Percentiles rank a stretch among this genome's conserved stretches.
phyloP scores from a whole-genome alignment of 306 rosid species.

The Cercis canadensis region DNA sequence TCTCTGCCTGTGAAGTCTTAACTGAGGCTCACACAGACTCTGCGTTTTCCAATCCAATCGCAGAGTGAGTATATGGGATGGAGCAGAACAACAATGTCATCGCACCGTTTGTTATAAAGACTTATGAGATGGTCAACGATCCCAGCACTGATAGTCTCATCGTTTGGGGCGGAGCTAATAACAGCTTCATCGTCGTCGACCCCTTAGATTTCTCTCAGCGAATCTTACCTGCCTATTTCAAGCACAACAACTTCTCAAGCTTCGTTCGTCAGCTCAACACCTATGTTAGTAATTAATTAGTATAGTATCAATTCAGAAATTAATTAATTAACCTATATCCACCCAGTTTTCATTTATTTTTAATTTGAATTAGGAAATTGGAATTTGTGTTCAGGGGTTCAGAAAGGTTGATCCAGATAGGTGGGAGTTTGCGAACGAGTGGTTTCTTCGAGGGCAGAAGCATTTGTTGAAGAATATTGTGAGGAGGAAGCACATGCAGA shows the following conservation, averaged over 20 bases:
- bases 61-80: conserved; percentile 52
- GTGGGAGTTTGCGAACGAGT: conserved; percentile 97
- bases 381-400: conserved; percentile 60
- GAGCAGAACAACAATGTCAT: conserved; percentile 57
- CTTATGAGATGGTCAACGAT: conserved; percentile 89
- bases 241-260: conserved; percentile 95
- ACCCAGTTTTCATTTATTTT: neutral
- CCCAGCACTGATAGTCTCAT: conserved; percentile 67
- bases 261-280: conserved; percentile 97
- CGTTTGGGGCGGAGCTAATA: conserved; percentile 73
- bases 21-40: too few species aligned
- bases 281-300: conserved; percentile 48
- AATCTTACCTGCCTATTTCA: conserved; percentile 81
- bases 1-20: neutral
- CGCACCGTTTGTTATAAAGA: conserved; percentile 90
- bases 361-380: too few species aligned
- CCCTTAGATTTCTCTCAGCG: conserved; percentile 72
- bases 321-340: neutral
- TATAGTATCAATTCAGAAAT: too few species aligned
- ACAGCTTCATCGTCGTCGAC: conserved; percentile 90
- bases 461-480: conserved; percentile 68
- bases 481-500: conserved; percentile 51
- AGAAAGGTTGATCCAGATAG: conserved; percentile 89
- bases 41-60: neutral
- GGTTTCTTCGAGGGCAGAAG: conserved; percentile 84